Conservation (phyloP, 306 rosid species). For the Chamaecrista fasciculata region DNA sequence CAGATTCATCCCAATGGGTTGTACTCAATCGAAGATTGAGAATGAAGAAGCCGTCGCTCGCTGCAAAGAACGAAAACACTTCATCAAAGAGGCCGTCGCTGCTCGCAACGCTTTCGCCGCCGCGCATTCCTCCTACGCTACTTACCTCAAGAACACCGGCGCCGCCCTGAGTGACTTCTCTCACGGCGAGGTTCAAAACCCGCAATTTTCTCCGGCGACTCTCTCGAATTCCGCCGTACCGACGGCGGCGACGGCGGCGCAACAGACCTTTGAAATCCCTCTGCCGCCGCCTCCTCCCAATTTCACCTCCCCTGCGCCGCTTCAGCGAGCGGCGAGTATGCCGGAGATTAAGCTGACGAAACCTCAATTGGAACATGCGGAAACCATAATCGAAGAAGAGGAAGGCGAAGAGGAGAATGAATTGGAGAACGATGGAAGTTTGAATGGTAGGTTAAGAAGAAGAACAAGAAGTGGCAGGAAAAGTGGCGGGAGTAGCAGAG, state of each 20-base stretch:
- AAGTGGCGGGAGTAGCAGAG: slow-evolving; percentile 26
- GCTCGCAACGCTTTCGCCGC: slow-evolving; percentile 89
- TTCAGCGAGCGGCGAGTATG: slow-evolving; percentile 72
- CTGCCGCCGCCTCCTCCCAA: slow-evolving; percentile 57
- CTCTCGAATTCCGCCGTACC: not conserved
- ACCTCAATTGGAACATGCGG: slow-evolving; percentile 32
- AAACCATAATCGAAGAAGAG: slow-evolving; percentile 41
- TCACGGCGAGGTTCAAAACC: slow-evolving; percentile 55
- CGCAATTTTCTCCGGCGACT: slow-evolving; percentile 21
- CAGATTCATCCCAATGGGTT: slow-evolving; percentile 55
- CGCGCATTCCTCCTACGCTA: slow-evolving; percentile 69
- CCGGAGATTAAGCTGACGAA: slow-evolving; percentile 57
- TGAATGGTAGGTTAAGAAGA: slow-evolving; percentile 39
- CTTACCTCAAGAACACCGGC: slow-evolving; percentile 76
- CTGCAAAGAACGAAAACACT: slow-evolving; percentile 76
- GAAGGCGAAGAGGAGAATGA: slow-evolving; percentile 59
- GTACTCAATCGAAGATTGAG: slow-evolving; percentile 90
- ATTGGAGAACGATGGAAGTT: slow-evolving; percentile 42
- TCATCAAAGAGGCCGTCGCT: slow-evolving; percentile 70
- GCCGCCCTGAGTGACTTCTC: slow-evolving; percentile 82
- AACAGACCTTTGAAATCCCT: slow-evolving; percentile 34
- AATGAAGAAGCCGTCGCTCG: slow-evolving; percentile 89
- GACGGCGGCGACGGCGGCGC: too few relatives aligned
- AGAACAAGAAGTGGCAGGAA: slow-evolving; percentile 31
- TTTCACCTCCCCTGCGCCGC: slow-evolving; percentile 28